These are phyloP conservation scores for Fusarium redolens DNA, from an alignment of 2,329 filamentous ascomycete species.

Conservation along the genomic window DNA sequence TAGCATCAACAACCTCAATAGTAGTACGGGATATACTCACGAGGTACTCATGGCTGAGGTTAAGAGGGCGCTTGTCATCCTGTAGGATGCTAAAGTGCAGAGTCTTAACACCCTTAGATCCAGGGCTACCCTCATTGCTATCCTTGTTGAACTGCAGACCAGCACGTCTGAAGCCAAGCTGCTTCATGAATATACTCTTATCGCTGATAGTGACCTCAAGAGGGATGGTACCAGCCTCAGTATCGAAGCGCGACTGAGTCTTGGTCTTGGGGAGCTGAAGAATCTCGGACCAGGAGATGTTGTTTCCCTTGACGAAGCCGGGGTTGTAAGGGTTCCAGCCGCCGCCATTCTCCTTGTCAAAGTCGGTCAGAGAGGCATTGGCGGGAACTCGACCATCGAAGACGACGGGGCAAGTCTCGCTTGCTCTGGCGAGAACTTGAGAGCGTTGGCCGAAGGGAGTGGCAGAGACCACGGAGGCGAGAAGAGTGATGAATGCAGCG, in stretches of 20 bases:
- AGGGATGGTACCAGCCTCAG: slow-evolving; percentile 56
- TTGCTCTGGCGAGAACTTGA: slow-evolving; percentile 1
- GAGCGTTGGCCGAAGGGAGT: slow-evolving; percentile 16
- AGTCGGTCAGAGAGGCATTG: slow-evolving; percentile 52
- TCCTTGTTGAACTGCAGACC: slow-evolving; percentile 39
- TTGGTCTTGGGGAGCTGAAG: slow-evolving; percentile 56
- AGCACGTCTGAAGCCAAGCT: slow-evolving; percentile 70
- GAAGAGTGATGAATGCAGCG: slow-evolving; percentile 26
- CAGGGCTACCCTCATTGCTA: slow-evolving; percentile 60
- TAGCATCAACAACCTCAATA: not conserved
- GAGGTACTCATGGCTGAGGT: slow-evolving; percentile 71
- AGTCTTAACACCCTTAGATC: slow-evolving; percentile 66
- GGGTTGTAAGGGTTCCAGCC: slow-evolving; percentile 59
- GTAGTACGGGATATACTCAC: slow-evolving; percentile 41
- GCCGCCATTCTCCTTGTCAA: slow-evolving; percentile 54
- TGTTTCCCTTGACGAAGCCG: slow-evolving; percentile 63
- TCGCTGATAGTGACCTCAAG: slow-evolving; percentile 68
- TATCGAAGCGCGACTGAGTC: slow-evolving; percentile 51
- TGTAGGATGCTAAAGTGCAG: slow-evolving; percentile 70
- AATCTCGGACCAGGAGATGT: slow-evolving; percentile 62
- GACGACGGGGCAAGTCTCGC: slow-evolving; percentile 47
- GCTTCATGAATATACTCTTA: slow-evolving; percentile 68
- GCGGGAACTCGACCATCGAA: slow-evolving; percentile 61
- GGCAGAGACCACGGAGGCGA: slow-evolving; percentile 34
- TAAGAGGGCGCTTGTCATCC: slow-evolving; percentile 62